These are phyloP conservation scores for Tilletia horrida DNA, from an alignment of 1,284 basidiomycete species.

Conservation along the genomic window DNA sequence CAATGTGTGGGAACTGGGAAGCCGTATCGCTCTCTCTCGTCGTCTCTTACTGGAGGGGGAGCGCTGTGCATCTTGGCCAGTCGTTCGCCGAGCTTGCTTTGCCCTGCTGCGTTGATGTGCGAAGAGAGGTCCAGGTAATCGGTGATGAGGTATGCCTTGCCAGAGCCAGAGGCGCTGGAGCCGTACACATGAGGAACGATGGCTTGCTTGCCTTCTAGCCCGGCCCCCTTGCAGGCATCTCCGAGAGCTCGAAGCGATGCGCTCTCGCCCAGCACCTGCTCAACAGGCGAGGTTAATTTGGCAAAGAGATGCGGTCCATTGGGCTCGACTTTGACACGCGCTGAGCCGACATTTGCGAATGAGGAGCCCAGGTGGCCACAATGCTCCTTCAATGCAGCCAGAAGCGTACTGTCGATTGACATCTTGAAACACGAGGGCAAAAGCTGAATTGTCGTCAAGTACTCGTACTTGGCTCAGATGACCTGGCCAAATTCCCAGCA, in stretches of 20 bases:
- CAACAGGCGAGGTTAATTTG: not conserved
- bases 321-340: conserved; percentile 3
- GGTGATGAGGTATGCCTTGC: conserved; percentile 25
- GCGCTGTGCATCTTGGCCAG: conserved; percentile 25
- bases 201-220: conserved; percentile 1
- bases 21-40: conserved; percentile 11
- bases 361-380: conserved; percentile 4
- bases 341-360: not conserved
- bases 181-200: conserved; percentile 25
- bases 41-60: not conserved
- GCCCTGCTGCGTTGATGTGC: not conserved
- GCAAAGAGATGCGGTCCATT: not conserved
- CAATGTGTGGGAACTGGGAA: conserved; percentile 27
- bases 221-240: conserved; percentile 15
- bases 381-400: not conserved
- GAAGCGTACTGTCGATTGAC: not conserved
- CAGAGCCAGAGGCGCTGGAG: conserved; percentile 16
- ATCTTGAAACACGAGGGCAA: not conserved
- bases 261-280: conserved; percentile 20
- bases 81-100: conserved; percentile 21
- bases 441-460: too few species aligned
- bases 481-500: too few species aligned
- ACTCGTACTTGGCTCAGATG: too few species aligned
- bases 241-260: conserved; percentile 19
- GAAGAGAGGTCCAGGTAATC: conserved; percentile 22